Base-by-base conservation (phyloP, 257 asterid species). In the Petunia axillaris region DNA sequence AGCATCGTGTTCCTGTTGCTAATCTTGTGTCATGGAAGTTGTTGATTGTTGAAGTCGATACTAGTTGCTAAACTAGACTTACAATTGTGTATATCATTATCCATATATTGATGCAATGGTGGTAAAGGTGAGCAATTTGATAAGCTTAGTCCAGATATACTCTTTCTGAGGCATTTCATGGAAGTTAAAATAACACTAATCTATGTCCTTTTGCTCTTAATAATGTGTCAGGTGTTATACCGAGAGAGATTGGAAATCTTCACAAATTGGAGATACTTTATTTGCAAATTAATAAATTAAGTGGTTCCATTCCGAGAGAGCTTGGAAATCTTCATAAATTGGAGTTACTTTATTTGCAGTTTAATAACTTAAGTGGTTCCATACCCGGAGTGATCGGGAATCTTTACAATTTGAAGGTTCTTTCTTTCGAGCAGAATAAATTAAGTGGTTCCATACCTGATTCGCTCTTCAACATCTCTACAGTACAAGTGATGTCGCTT, bases 171-270 rank as follows among this genome's bases (percentile, higher is more conserved):
- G 0, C 4, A 3, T 10, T 6, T 9, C 8, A 35, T 14, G 13
- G 8, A 14, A 7, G 39, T 6, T 0, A 3, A 40, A 37, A 1
- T 4, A 9, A 11, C 39, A 15, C 8, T 44, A 70, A 44, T 16
- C 1, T 74, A 1, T 5, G 6, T 11, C n/a, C 3, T 52, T 74
- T 48, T 37, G 37, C 15, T 9, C 9, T 54, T 3, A 65, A 2
- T 13, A 44, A 39, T 50, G 67, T 73, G 44, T 48, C 85, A 86
- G 91, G 91, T 50, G 75, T 13, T 11, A n/a, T 88, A n/a, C 91
- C 86, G 0, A 57, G 41, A 66, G 89, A 79, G 82, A 46, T 88
- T 46, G 79, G 86, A 8, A 79, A 85, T 44, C 83, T 85, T 63
- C 15, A 50, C 59, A 76, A 79, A 1, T 55, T 89, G 73, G 79